Base-by-base conservation (phyloP, 176 grass and related monocot genomes). In the Ensete ventricosum region DNA sequence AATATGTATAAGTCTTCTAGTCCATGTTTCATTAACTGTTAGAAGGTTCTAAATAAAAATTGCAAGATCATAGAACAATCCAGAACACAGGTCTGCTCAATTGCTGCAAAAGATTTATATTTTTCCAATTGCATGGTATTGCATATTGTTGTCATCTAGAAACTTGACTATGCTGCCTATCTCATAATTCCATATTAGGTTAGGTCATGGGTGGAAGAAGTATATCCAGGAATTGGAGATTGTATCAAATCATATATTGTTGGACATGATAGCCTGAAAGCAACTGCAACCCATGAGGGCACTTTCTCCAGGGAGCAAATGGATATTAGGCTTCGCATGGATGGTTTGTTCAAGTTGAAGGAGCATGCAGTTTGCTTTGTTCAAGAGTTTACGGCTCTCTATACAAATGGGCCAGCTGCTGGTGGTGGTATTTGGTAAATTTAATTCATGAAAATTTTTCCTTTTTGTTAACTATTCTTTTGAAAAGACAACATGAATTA, bases 371-470 rank as follows among this genome's bases (percentile, higher is more conserved):
- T 80, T 85, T 72, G 76, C 73, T 93, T 97, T 69, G 53, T 58
- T 82, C 67, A 93, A 73, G 90, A 97, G 81, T 97, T 97, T 78
- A 97, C 81, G 79, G 94, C 90, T 54, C 85, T 97, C 14, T 97
- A 93, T 83, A 93, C 94, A 60, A 97, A 97, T 84, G 94, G 90
- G 49, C 94, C 90, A 54, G 94, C 94, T 71, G 90, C 82, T 53
- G 90, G 94, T 25, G 94, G 94, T n/a, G 94, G 94, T 50, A 90
- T 97, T 69, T 81, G 80, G 94, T 97, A 88, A 67, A 49, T 67
- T 54, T 27, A 27, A 67, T 19, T 71, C 24, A 76, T 43, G 50
- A 48, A n/a, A 50, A 51, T 12, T 70, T 4, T 13, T 70, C 17
- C 19, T 70, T 9, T 52, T 9, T 70, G 2, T 34, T 70, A 14